Base-by-base conservation (phyloP, 495 filamentous ascomycete genomes). In the Annulohypoxylon moriforme region DNA sequence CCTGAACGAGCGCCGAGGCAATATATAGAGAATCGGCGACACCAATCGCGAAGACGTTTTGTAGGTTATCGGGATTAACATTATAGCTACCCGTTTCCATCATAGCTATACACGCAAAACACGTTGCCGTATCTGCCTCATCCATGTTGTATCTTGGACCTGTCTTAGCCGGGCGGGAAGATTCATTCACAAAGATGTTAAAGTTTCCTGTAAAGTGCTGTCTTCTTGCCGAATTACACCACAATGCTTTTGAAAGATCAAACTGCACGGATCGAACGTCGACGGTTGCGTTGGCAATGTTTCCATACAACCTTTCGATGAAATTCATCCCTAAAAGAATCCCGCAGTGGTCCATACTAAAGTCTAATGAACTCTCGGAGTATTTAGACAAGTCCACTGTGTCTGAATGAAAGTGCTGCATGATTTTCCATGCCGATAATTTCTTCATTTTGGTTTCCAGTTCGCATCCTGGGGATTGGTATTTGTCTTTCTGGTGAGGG, bases 21-120 rank as follows among this genome's bases (percentile, higher is more conserved):
- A 40, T 40, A 10, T 58, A 58, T 8, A 58, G 11, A 14, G 55
- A 58, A n/a, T 58, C 55, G 18, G 33, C 55, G 3, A 16, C 33
- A 3, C 33, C 31, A 13, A 58, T 58, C 31, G 55, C 55, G 13
- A 58, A 40, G 20, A 58, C 55, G 11, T 10, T 8, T 2, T 25
- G 33, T 8, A 58, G 20, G 3, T 40, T 18, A 1, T 40, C 9
- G 2, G 55, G 55, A 20, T 16, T 27, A 9, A 58, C 34, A n/a
- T 58, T 40, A 4, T 58, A 40, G 3, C 18, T 40, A 20, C 55
- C 55, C 9, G 55, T 58, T 7, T 58, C 55, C 55, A 58, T 58
- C 55, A 58, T 40, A 13, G 33, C 55, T 1, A 58, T 58, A n/a
- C 55, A 58, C 0, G 55, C 31, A 40, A 58, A 40, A 33, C 49